Base-by-base conservation (phyloP, 495 filamentous ascomycete genomes). In the Collariella sp. region DNA sequence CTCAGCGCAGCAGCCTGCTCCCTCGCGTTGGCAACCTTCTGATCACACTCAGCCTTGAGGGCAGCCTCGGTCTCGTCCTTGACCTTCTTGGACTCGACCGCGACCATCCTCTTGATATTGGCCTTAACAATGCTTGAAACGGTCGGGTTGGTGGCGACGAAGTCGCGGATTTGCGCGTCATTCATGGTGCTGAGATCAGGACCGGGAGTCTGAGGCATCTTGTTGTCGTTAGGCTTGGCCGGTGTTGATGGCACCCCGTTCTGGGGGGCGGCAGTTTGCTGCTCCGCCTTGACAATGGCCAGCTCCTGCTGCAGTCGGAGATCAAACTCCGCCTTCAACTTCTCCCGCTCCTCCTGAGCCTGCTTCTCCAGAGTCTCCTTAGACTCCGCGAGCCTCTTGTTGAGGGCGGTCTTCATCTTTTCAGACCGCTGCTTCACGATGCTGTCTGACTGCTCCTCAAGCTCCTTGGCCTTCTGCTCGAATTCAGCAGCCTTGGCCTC, bases 361-460 rank as follows among this genome's bases (percentile, higher is more conserved):
- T 71, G 65, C 26, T 60, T 72, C 60, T 67, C 61, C 50, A 67
- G 49, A 6, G 61, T 49, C 56, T 80, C 71, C 53, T 79, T 79
- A 9, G 79, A 73, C 53, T 91, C 86, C 5, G 68, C 73, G 6
- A 95, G 72, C 62, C 84, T 88, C 60, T 78, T 83, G 52, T 83
- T 86, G 54, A 88, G 79, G 11, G 77, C 69, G 18, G 76, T 76
- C 66, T 88, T 91, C 78, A 93, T 81, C 62, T 79, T 82, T 7
- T 89, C 83, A 1, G 83, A 78, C 29, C 87, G 79, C 51, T 76
- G 72, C 58, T 86, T 83, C 47, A 86, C 65, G 51, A 80, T 84
- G 41, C 50, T 62, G 40, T 80, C 74, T 4, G 75, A 64, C 6
- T 74, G 70, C 0, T 83, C 76, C 50, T 85, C 81, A 15, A 79